These are phyloP conservation scores for Penicillium nucicola DNA, from an alignment of 495 filamentous ascomycete species.

Conservation along the genomic window DNA sequence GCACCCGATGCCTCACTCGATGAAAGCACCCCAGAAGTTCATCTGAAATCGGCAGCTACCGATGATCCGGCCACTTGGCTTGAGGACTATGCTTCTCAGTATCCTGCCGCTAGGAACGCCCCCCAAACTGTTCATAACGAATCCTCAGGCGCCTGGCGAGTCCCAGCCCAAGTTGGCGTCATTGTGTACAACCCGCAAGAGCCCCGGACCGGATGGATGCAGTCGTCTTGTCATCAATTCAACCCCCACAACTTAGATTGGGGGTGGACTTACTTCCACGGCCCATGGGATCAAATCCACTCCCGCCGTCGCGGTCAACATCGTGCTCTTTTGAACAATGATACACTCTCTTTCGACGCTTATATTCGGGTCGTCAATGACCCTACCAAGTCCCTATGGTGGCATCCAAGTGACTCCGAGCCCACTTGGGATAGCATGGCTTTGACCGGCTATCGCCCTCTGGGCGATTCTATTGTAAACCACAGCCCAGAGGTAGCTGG, in stretches of 20 bases:
- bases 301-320: slow-evolving; percentile 55
- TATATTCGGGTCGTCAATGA: slow-evolving; percentile 64
- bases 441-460: slow-evolving; percentile 56
- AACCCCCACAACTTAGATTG: slow-evolving; percentile 58
- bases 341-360: slow-evolving; percentile 60
- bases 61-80: slow-evolving; percentile 29
- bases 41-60: slow-evolving; percentile 26
- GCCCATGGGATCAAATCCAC: slow-evolving; percentile 58
- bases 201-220: slow-evolving; percentile 56
- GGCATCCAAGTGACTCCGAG: slow-evolving; percentile 58
- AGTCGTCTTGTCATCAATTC: slow-evolving; percentile 59
- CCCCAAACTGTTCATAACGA: background rate
- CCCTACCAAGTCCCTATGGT: slow-evolving; percentile 61
- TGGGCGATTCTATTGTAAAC: slow-evolving; percentile 46
- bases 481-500: slow-evolving; percentile 52
- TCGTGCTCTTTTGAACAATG: slow-evolving; percentile 59
- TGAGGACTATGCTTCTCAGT: slow-evolving; percentile 32
- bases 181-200: slow-evolving; percentile 65
- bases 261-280: slow-evolving; percentile 67
- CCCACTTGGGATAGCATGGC: slow-evolving; percentile 71
- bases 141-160: slow-evolving; percentile 37
- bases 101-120: slow-evolving; percentile 16
- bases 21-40: slow-evolving; percentile 25
- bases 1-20: slow-evolving; percentile 27
- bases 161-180: slow-evolving; percentile 61